Evolutionary conservation across 768 basidiomycete species (phyloP).

Genomic region (Asterophora parasitica): DNA sequence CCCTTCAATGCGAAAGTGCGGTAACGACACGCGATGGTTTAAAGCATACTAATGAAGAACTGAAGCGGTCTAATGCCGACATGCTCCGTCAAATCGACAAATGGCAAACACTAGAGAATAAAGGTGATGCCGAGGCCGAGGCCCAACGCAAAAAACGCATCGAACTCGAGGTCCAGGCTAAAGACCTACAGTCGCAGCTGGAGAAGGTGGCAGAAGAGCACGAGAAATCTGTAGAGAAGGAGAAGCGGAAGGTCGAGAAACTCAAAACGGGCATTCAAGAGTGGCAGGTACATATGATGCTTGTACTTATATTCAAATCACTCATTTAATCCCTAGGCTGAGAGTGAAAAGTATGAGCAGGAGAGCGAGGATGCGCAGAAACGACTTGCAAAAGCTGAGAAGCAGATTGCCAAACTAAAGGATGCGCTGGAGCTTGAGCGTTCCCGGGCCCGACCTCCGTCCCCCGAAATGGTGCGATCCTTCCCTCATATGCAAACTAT

Average conservation of each 20-base stretch:
- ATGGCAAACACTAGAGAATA: constrained; percentile 65
- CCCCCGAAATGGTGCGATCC: constrained; percentile 19
- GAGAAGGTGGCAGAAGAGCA: constrained; percentile 31
- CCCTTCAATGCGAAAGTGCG: constrained; percentile 54
- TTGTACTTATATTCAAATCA: constrained; percentile 2
- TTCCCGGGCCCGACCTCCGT: constrained; percentile 26
- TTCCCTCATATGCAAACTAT: background rate
- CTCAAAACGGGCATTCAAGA: constrained; percentile 34
- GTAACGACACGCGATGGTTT: constrained; percentile 49
- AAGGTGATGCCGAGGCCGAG: constrained; percentile 57
- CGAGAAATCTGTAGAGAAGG: constrained; percentile 35
- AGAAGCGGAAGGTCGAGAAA: constrained; percentile 37
- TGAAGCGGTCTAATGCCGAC: constrained; percentile 49
- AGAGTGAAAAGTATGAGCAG: constrained; percentile 31
- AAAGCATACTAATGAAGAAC: constrained; percentile 51
- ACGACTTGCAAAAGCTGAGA: constrained; percentile 34
- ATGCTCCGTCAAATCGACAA: constrained; percentile 61
- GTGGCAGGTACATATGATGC: constrained; percentile 39
- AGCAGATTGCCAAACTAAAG: constrained; percentile 41
- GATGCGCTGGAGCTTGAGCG: constrained; percentile 37
- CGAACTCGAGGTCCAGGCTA: constrained; percentile 52
- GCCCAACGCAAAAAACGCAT: constrained; percentile 46
- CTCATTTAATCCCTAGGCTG: constrained; percentile 26
- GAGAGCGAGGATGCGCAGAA: constrained; percentile 31
- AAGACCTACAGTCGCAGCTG: constrained; percentile 38